These are phyloP conservation scores for Fusarium miscanthi DNA, from an alignment of 2,329 filamentous ascomycete species.

Conservation along the genomic window DNA sequence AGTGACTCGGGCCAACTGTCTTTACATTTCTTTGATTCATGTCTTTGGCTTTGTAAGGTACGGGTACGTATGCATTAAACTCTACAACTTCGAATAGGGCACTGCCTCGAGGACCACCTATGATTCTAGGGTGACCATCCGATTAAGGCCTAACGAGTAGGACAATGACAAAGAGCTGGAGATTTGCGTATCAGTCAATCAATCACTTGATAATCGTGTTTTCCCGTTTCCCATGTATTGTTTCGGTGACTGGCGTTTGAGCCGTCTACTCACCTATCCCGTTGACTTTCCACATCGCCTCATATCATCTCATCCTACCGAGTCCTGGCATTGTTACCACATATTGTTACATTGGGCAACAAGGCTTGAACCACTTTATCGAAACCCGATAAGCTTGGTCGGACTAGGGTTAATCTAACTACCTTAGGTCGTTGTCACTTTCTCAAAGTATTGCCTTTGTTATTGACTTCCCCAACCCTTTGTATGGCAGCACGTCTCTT, in stretches of 20 bases:
- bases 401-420: neutral
- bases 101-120: neutral
- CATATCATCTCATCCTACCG: neutral
- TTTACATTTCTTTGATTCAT: neutral
- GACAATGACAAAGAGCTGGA: neutral
- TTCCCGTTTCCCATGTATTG: constrained; percentile 15
- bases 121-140: neutral
- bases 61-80: neutral
- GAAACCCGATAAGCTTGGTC: neutral
- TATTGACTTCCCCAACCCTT: neutral
- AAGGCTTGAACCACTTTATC: neutral
- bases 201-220: neutral
- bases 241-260: constrained; percentile 34
- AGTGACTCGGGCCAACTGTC: neutral
- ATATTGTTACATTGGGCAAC: constrained; percentile 17
- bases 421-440: neutral
- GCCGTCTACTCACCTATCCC: neutral
- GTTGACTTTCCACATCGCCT: constrained; percentile 3
- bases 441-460: neutral
- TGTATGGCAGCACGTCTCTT: neutral
- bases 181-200: neutral
- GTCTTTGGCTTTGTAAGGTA: neutral
- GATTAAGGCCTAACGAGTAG: neutral
- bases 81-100: neutral
- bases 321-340: neutral